Conservation (phyloP, 352 stramenopile genomes). For the Phytophthora citrophthora region DNA sequence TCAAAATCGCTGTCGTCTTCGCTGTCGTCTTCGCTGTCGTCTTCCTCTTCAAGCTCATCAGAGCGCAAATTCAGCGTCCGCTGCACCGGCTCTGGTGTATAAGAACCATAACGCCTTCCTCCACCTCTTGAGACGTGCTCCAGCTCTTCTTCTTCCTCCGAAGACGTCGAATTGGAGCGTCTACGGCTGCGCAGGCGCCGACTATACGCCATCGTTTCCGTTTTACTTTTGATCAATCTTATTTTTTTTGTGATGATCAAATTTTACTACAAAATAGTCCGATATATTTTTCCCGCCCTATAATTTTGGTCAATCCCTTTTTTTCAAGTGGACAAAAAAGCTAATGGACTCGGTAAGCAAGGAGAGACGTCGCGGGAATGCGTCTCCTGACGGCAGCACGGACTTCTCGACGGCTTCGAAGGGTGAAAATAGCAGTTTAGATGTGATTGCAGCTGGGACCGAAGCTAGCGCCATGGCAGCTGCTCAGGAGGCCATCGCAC, state of each 20-base stretch:
- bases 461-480: slow-evolving; percentile 5
- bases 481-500: slow-evolving; percentile 18
- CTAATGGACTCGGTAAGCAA: slow-evolving; percentile 38
- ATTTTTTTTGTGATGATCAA: not conserved
- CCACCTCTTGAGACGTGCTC: slow-evolving; percentile 7
- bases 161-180: slow-evolving; percentile 32
- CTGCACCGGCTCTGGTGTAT: slow-evolving; percentile 65
- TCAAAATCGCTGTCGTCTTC: slow-evolving; percentile 48
- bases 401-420: slow-evolving; percentile 29
- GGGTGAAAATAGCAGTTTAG: slow-evolving; percentile 8
- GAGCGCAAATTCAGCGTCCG: slow-evolving; percentile 60
- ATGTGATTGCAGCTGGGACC: slow-evolving; percentile 1
- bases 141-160: slow-evolving; percentile 22
- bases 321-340: slow-evolving; percentile 12
- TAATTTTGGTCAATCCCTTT: slow-evolving; percentile 19
- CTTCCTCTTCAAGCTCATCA: slow-evolving; percentile 50
- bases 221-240: not conserved
- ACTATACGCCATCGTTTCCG: slow-evolving; percentile 30
- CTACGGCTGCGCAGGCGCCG: slow-evolving; percentile 26
- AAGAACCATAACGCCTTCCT: slow-evolving; percentile 24
- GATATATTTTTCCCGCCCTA: slow-evolving; percentile 6
- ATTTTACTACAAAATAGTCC: too few species aligned
- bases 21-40: too few species aligned
- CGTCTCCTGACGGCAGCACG: slow-evolving; percentile 22
- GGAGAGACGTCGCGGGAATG: slow-evolving; percentile 26